phyloP scores from a whole-genome alignment of 805 yeast genomes.

The Candida xyloterini region DNA sequence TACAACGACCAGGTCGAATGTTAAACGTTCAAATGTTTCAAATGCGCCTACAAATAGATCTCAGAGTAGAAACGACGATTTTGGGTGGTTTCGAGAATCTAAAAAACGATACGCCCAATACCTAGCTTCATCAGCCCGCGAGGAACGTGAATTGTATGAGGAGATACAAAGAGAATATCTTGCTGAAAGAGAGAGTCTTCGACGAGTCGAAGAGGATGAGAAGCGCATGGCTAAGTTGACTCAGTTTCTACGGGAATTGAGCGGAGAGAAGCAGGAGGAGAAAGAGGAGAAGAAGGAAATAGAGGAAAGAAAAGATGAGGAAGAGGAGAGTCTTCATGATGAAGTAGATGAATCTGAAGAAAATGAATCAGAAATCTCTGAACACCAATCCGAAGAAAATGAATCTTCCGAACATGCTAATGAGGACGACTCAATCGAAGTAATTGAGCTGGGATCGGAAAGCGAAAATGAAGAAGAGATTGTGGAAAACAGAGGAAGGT shows the following conservation, averaged over 20 bases:
- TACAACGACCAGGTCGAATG: neutral
- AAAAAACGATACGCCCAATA: slow-evolving; percentile 33
- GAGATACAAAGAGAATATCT: slow-evolving; percentile 34
- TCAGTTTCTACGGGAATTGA: slow-evolving; percentile 13
- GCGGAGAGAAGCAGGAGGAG: slow-evolving; percentile 1
- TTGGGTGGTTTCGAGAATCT: slow-evolving; percentile 35
- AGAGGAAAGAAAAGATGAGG: slow-evolving; percentile 9
- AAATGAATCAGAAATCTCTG: too few relatives aligned
- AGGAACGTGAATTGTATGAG: slow-evolving; percentile 37
- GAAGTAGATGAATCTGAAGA: slow-evolving; percentile 4
- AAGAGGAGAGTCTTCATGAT: neutral
- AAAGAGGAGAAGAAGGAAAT: slow-evolving; percentile 5
- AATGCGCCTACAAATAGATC: neutral
- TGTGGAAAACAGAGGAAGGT: slow-evolving; percentile 1
- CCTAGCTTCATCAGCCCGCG: slow-evolving; percentile 31
- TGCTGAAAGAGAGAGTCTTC: slow-evolving; percentile 18
- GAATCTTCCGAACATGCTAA: neutral
- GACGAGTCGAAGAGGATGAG: slow-evolving; percentile 18
- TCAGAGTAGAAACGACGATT: slow-evolving; percentile 17
- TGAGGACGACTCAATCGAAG: slow-evolving; percentile 7
- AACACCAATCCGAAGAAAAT: slow-evolving; percentile 1
- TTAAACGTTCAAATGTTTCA: neutral
- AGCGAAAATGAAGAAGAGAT: slow-evolving; percentile 13
- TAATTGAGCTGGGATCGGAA: slow-evolving; percentile 16
- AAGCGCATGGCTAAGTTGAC: slow-evolving; percentile 19